Percentiles rank a stretch among this genome's conserved stretches.
These are phyloP conservation scores for Fraxinus angustifolia DNA, from an alignment of 305 asterid genomes.

Conservation along the genomic window DNA sequence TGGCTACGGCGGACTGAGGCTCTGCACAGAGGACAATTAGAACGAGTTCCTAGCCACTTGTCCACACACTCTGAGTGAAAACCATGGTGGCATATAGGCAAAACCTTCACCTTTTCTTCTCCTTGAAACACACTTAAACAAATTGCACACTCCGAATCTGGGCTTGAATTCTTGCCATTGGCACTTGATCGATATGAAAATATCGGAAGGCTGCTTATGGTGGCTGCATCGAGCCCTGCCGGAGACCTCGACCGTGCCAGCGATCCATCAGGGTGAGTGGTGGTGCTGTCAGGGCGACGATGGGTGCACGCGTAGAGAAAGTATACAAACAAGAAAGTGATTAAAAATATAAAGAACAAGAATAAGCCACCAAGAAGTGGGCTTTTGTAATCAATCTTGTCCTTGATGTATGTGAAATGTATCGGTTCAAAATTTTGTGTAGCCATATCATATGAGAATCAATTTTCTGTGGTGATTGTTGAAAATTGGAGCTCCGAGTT, in stretches of 20 bases:
- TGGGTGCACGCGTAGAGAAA: conserved; percentile 30
- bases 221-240: conserved; percentile 34
- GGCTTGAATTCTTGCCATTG: conserved; percentile 19
- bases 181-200: conserved; percentile 23
- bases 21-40: conserved; percentile 45
- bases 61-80: conserved; percentile 49
- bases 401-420: conserved; percentile 23
- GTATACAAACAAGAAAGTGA: conserved; percentile 31
- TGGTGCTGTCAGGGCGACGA: conserved; percentile 14
- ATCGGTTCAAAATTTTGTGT: conserved; percentile 31
- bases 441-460: conserved; percentile 25
- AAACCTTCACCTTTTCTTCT: conserved; percentile 38
- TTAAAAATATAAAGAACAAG: conserved; percentile 25
- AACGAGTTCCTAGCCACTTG: conserved; percentile 39
- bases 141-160: conserved; percentile 43
- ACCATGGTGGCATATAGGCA: conserved; percentile 41
- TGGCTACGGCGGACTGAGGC: conserved; percentile 21
- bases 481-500: background rate
- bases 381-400: conserved; percentile 20
- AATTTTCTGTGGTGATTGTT: background rate
- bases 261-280: background rate
- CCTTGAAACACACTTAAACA: conserved; percentile 41
- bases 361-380: conserved; percentile 32
- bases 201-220: conserved; percentile 32
- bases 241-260: conserved; percentile 3